phyloP scores from a whole-genome alignment of 2,329 filamentous ascomycete species.

The Periglandula ipomoeae region DNA sequence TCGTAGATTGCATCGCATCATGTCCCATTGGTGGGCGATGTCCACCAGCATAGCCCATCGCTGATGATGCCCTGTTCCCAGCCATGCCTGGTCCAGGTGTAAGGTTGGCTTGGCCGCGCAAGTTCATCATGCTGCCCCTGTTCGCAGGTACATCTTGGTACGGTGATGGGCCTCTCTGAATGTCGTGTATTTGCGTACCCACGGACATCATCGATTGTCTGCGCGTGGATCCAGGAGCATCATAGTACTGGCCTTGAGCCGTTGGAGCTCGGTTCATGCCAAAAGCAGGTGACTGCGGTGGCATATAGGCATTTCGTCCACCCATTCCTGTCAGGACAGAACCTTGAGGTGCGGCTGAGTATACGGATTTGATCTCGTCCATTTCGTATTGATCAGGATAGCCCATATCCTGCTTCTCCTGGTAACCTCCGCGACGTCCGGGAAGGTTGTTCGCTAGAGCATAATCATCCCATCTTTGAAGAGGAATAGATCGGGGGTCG shows the following conservation, averaged over 20 bases:
- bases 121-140: slow-evolving; percentile 55
- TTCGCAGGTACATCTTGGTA: slow-evolving; percentile 46
- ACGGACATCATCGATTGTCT: slow-evolving; percentile 67
- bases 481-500: slow-evolving; percentile 83
- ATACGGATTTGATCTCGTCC: slow-evolving; percentile 96
- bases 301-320: slow-evolving; percentile 65
- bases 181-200: slow-evolving; percentile 35
- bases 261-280: slow-evolving; percentile 39
- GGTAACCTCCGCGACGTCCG: slow-evolving; percentile 68
- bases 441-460: slow-evolving; percentile 79
- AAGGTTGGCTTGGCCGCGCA: slow-evolving; percentile 37
- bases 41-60: slow-evolving; percentile 39
- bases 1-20: slow-evolving; percentile 38
- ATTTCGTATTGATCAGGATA: slow-evolving; percentile 84
- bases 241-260: slow-evolving; percentile 37
- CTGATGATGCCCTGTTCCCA: slow-evolving; percentile 31
- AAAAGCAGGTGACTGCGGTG: slow-evolving; percentile 72
- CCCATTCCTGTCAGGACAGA: slow-evolving; percentile 83
- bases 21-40: slow-evolving; percentile 35
- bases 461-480: slow-evolving; percentile 97
- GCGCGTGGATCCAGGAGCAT: slow-evolving; percentile 43
- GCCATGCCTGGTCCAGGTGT: slow-evolving; percentile 33
- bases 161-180: slow-evolving; percentile 43
- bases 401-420: slow-evolving; percentile 53
- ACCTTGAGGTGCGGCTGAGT: slow-evolving; percentile 82